Evolutionary conservation across 2,329 filamentous ascomycete genomes (phyloP).

Genomic region (Chaetomiaceae sp.): DNA sequence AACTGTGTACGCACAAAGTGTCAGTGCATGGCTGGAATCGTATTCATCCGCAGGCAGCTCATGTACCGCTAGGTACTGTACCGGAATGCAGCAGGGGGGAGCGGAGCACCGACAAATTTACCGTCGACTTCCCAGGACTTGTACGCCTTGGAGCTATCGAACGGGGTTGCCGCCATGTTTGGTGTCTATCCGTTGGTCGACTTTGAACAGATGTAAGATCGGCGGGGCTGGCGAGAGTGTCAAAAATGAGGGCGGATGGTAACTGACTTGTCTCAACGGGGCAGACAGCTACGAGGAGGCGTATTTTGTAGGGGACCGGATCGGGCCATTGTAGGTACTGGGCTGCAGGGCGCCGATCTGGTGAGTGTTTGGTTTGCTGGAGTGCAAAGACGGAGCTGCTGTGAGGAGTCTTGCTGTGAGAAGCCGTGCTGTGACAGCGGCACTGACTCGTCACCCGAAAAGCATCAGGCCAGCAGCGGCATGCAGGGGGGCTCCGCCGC

Average conservation of each 20-base stretch:
- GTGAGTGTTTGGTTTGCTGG: no score
- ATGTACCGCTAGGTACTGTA: no score
- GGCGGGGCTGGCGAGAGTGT: neutral
- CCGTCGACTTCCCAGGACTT: slow-evolving; percentile 16
- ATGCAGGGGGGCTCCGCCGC: no score
- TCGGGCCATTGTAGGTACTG: neutral
- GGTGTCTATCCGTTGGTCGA: neutral
- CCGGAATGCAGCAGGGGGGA: no score
- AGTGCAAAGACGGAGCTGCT: no score
- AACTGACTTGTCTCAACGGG: neutral
- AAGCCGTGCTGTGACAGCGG: no score
- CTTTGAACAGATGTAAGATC: neutral
- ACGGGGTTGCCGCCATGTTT: neutral
- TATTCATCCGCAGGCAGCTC: no score
- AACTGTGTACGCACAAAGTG: slow-evolving; percentile 36
- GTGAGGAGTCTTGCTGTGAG: no score
- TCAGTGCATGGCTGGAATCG: neutral
- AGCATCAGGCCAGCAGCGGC: no score
- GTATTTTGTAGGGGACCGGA: neutral
- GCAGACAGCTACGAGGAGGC: neutral
- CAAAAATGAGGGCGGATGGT: neutral
- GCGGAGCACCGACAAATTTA: slow-evolving; percentile 13
- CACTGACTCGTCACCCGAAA: no score
- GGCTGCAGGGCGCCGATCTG: neutral
- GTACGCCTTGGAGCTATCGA: slow-evolving; percentile 7